Conservation (phyloP, 345 rosid species). For the Eucalyptus tenuipes region DNA sequence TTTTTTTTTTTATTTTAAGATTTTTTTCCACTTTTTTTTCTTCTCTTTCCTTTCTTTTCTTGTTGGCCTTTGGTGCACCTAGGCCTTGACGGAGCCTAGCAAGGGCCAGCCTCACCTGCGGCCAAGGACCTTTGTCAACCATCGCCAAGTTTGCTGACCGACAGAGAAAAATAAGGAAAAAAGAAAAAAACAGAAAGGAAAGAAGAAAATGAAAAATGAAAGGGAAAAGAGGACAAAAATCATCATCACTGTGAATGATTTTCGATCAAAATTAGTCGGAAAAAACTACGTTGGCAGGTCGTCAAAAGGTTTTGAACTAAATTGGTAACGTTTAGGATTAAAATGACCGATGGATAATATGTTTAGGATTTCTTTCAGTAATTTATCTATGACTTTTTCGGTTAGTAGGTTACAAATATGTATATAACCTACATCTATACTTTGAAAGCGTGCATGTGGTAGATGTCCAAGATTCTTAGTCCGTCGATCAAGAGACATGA, state of each 20-base stretch:
- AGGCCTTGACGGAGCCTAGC: neutral
- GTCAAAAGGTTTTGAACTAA: fast-evolving
- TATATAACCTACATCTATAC: neutral
- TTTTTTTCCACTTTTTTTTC: no score
- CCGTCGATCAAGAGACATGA: neutral
- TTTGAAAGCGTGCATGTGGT: neutral
- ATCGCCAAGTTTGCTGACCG: neutral
- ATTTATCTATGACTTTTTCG: neutral
- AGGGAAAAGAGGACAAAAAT: neutral
- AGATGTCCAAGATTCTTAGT: neutral
- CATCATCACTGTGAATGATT: no score
- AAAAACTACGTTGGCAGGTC: fast-evolving
- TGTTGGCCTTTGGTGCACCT: neutral
- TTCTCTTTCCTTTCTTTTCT: neutral
- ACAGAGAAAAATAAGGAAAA: neutral
- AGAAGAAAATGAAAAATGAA: no score
- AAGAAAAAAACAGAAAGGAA: no score
- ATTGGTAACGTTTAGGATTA: no score
- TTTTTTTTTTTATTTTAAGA: no score
- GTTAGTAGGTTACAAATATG: neutral
- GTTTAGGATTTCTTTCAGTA: no score
- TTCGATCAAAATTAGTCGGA: fast-evolving
- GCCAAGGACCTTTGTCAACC: neutral
- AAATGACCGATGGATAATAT: no score
- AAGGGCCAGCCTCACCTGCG: neutral